Evolutionary conservation across 2,329 filamentous ascomycete genomes (phyloP).

Genomic region (Xylariales sp.): DNA sequence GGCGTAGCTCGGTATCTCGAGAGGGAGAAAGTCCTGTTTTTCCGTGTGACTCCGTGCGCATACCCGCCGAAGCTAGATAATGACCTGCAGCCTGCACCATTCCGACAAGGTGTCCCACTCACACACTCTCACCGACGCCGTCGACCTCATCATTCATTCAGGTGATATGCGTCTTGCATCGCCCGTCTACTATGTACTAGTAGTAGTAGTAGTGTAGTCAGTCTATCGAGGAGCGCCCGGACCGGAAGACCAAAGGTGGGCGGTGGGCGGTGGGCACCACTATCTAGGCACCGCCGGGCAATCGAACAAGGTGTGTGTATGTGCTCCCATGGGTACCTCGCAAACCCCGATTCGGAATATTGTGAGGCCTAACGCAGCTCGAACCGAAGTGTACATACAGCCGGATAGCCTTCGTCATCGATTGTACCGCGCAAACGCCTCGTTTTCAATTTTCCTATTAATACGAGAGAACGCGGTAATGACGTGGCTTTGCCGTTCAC

Average conservation of each 20-base stretch:
- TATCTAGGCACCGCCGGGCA: not conserved
- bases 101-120: conserved; percentile 31
- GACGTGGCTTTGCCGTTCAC: not conserved
- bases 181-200: conserved; percentile 27
- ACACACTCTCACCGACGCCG: conserved; percentile 31
- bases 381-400: not conserved
- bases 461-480: not conserved
- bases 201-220: no score
- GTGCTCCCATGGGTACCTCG: not conserved
- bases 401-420: not conserved
- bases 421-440: not conserved
- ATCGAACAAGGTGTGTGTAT: no score
- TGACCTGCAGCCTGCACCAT: conserved; percentile 45
- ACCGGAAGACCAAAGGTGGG: conserved; percentile 8
- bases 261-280: not conserved
- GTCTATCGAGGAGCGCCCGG: conserved; percentile 9
- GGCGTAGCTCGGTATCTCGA: conserved; percentile 18
- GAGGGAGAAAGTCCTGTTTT: conserved; percentile 18
- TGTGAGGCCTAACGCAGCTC: not conserved
- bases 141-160: conserved; percentile 8
- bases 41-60: conserved; percentile 42
- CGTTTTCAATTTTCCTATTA: not conserved
- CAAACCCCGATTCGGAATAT: not conserved
- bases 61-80: conserved; percentile 51
- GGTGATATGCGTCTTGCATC: conserved; percentile 25